Conservation (phyloP, 371 early-diverging fungal genomes). For the Lichtheimia hyalospora region DNA sequence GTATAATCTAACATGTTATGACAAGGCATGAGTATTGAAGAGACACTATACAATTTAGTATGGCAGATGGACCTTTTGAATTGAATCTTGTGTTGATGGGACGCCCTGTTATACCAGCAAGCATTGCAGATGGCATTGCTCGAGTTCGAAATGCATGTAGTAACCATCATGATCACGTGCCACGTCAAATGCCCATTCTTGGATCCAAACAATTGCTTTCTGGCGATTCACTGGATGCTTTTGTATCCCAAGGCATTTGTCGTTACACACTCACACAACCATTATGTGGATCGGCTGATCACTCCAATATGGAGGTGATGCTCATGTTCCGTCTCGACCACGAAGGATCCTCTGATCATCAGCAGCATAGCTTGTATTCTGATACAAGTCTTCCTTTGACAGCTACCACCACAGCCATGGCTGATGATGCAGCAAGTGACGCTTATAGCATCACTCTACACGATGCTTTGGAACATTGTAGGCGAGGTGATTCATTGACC, state of each 20-base stretch:
- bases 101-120: slow-evolving; percentile 1
- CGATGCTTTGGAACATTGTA: slow-evolving; percentile 10
- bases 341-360: not conserved
- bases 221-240: slow-evolving; percentile 4
- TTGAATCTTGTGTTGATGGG: slow-evolving; percentile 7
- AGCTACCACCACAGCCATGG: not conserved
- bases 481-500: slow-evolving; percentile 28
- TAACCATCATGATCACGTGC: not conserved
- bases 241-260: slow-evolving; percentile 1
- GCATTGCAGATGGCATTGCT: not conserved
- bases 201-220: slow-evolving; percentile 6
- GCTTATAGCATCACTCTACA: not conserved
- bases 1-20: not conserved
- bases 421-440: too few species aligned
- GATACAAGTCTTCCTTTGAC: not conserved
- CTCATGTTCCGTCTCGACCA: slow-evolving; percentile 7
- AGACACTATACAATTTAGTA: not conserved
- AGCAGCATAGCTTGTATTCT: not conserved
- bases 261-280: slow-evolving; percentile 12
- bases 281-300: not conserved
- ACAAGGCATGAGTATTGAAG: not conserved
- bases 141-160: not conserved
- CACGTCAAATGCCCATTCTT: slow-evolving; percentile 3
- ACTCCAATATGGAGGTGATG: slow-evolving; percentile 7
- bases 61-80: slow-evolving; percentile 4